Evolutionary conservation across 805 yeast species (phyloP), one percentile per base, ranked within the genome.

Genomic region (Debaryomyces tyrocola): DNA sequence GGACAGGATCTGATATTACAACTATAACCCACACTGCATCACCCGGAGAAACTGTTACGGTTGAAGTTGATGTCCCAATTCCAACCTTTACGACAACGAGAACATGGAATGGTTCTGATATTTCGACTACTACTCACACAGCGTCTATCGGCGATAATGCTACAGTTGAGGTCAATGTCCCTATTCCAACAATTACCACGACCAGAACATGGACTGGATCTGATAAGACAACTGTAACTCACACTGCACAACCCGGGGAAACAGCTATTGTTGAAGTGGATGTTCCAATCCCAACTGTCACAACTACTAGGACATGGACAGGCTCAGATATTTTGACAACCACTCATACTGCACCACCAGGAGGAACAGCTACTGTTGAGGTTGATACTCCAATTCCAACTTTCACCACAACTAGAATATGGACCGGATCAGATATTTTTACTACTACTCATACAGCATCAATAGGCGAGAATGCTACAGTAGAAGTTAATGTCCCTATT

Each of bases 71-170:
- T 24, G 40, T 37, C 10, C 40, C 40, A 20, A 37, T 21, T 20
- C 40, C 40, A 37, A 37, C 31, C 2, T 10, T n/a, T 2, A 41
- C 39, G 6, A 33, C 39, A 18, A 41, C 44, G n/a, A 21, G 10
- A 12, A 41, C 44, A 10, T 41, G 44, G 44, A 41, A 39, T 4
- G 44, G 44, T 12, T 18, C 28, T n/a, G 21, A 21, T 9, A 31
- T 37, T 14, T 9, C 37, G 10, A 40, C 42, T 12, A 33, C 17
- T 33, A 33, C 37, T 33, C n/a, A 12, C 17, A 17, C 40, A 37
- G 40, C 24, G 2, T 14, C 40, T 4, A 17, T 15, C 3, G 37
- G 37, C 17, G 18, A 33, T 3, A 33, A 11, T 12, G 37, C 37
- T 9, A 33, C 37, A 11, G 37, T 37, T 37, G 27, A 18, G 11